Percentiles rank a stretch among this genome's conserved stretches.
Evolutionary conservation across 1,139 yeast species (phyloP).

Genomic region (Hemisphaericaspora xylofermentans): DNA sequence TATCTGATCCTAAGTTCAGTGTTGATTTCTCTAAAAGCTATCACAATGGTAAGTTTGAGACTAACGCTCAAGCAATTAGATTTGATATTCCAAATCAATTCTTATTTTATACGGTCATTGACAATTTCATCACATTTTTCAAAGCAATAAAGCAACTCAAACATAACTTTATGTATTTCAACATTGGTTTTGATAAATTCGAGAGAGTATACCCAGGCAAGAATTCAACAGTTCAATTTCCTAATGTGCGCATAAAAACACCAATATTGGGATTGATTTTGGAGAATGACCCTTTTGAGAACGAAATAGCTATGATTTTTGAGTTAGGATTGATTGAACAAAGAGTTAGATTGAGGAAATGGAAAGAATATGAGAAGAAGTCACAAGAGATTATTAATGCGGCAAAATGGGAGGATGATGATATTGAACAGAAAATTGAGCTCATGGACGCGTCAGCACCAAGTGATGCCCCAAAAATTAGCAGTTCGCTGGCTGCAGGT

Average conservation of each 20-base stretch:
- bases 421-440: conserved; percentile 19
- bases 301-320: conserved; percentile 36
- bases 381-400: conserved; percentile 17
- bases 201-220: conserved; percentile 36
- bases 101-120: conserved; percentile 63
- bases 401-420: conserved; percentile 12
- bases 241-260: conserved; percentile 31
- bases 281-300: conserved; percentile 46
- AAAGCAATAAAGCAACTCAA: conserved; percentile 59
- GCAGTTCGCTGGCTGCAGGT: conserved; percentile 13
- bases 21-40: conserved; percentile 22
- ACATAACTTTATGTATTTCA: conserved; percentile 47
- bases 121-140: conserved; percentile 58
- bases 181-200: conserved; percentile 37
- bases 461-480: conserved; percentile 7
- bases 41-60: conserved; percentile 20
- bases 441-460: conserved; percentile 14
- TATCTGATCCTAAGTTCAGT: conserved; percentile 37
- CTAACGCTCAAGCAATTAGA: conserved; percentile 30
- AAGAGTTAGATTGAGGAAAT: conserved; percentile 29
- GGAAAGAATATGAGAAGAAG: conserved; percentile 31
- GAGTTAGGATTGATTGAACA: conserved; percentile 43
- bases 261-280: conserved; percentile 35
- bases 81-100: conserved; percentile 59
- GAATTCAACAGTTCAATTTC: conserved; percentile 29